Evolutionary conservation across 805 yeast genomes (phyloP), one percentile per base, ranked within the genome.

Genomic region (Starmera caribaea): DNA sequence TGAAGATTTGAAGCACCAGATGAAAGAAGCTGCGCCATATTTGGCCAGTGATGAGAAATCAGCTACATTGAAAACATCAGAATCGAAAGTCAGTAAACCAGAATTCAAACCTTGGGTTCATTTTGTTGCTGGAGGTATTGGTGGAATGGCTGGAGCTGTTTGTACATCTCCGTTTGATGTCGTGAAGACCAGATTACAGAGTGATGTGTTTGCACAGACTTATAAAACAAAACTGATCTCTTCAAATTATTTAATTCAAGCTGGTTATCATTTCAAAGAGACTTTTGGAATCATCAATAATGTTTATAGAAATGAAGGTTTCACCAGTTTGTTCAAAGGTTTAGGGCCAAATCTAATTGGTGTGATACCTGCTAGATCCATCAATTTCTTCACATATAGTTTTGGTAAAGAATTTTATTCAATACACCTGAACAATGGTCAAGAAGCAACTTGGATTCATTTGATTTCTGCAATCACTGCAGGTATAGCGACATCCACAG

Each of bases 61-160:
- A 2, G 68, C 84, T 5, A 63, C 77, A 38, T 51, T 62, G 39
- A 65, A 76, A 55, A 59, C 57, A 35, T 63, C 71, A 1, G 28
- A 41, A 16, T 39, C 16, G 2, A 38, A 24, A 14, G 41, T 38
- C 3, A 46, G 43, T 50, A 44, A 35, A 2, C 43, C 50, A n/a
- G 50, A 52, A 12, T 66, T 68, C 5, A 66, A 65, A 41, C 73
- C 74, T 28, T 69, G 73, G 90, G 87, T 82, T 6, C 90, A 83
- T 61, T 84, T 84, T 55, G 84, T 84, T n/a, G 89, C 94, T 11
- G 94, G 92, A 38, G 95, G 95, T 12, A 58, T 85, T 21, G 99
- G 97, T 29, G 99, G 98, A 13, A 92, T 92, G 97, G 85, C 90
- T 27, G 99, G 99, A 21, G 96, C 98, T 2, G 64, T 90, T 3